Percentiles rank a stretch among this genome's conserved stretches.
These are phyloP conservation scores for Neofusicoccum sp. DNA, from an alignment of 2,329 filamentous ascomycete genomes.

Conservation along the genomic window DNA sequence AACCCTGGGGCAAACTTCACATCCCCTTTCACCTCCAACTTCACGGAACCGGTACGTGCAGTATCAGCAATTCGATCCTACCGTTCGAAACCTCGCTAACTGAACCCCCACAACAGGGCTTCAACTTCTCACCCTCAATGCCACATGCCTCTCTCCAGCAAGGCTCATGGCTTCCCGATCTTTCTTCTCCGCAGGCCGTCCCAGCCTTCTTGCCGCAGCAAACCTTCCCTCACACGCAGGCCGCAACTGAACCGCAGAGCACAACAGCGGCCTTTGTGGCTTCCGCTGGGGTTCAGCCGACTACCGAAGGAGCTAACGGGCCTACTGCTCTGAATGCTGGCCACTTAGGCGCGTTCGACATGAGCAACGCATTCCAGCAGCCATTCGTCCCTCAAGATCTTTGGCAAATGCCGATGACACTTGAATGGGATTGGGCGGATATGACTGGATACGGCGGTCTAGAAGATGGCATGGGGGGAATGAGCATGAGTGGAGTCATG, in stretches of 20 bases:
- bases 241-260: background rate
- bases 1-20: background rate
- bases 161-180: slow-evolving; percentile 19
- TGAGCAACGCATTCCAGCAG: slow-evolving; percentile 64
- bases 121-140: slow-evolving; percentile 44
- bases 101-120: slow-evolving; percentile 27
- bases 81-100: background rate
- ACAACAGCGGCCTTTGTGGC: background rate
- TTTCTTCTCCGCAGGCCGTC: slow-evolving; percentile 5
- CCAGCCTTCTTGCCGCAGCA: slow-evolving; percentile 13
- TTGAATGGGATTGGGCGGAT: slow-evolving; percentile 83
- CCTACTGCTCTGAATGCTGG: slow-evolving; percentile 12
- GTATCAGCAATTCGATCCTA: background rate
- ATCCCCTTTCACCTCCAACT: slow-evolving; percentile 4
- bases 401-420: slow-evolving; percentile 93
- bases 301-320: slow-evolving; percentile 3
- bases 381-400: slow-evolving; percentile 90
- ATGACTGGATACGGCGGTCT: slow-evolving; percentile 42
- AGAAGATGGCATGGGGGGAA: slow-evolving; percentile 30
- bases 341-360: slow-evolving; percentile 2
- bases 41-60: slow-evolving; percentile 12
- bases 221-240: slow-evolving; percentile 4
- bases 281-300: background rate
- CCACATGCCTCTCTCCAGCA: slow-evolving; percentile 40
- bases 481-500: slow-evolving; percentile 21